phyloP scores from a whole-genome alignment of 257 asterid species.

The Paraleonurus japonicus region DNA sequence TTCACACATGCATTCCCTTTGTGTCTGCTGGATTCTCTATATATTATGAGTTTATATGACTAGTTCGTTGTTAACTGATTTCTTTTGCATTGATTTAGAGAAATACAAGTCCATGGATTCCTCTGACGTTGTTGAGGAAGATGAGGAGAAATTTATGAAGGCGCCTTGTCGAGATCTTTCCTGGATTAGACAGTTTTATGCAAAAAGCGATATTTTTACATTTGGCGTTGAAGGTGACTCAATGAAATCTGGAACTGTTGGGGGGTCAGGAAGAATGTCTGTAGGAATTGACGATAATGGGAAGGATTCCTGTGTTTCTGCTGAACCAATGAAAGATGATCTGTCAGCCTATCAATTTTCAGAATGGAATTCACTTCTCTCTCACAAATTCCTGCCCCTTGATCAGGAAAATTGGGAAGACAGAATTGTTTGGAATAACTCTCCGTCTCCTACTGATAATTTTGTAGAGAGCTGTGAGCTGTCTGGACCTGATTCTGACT shows the following conservation, averaged over 20 bases:
- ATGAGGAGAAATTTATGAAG: conserved; percentile 73
- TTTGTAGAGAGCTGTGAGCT: conserved; percentile 75
- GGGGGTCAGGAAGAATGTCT: conserved; percentile 39
- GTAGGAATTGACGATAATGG: conserved; percentile 33
- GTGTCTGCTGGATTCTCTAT: conserved; percentile 18
- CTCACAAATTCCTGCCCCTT: conserved; percentile 64
- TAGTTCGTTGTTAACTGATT: conserved; percentile 17
- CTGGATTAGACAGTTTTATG: conserved; percentile 47
- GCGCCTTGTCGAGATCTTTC: conserved; percentile 62
- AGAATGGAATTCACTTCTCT: conserved; percentile 42
- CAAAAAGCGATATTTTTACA: conserved; percentile 35
- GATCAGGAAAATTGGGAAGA: conserved; percentile 99
- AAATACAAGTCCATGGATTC: conserved; percentile 60
- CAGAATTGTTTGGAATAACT: conserved; percentile 78
- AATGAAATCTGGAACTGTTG: conserved; percentile 37
- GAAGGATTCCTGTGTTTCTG: conserved; percentile 57
- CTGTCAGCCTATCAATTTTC: conserved; percentile 32
- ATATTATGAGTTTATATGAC: conserved; percentile 9
- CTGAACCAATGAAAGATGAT: conserved; percentile 70
- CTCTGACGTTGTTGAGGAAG: conserved; percentile 78
- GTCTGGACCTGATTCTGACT: conserved; percentile 81
- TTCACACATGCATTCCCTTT: conserved; percentile 4
- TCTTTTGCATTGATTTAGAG: conserved; percentile 46
- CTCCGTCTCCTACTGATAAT: conserved; percentile 54
- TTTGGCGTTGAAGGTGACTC: conserved; percentile 47